Percentiles rank a stretch among this genome's conserved stretches.
phyloP scores from a whole-genome alignment of 345 rosid genomes.

The Limnanthes douglasii region DNA sequence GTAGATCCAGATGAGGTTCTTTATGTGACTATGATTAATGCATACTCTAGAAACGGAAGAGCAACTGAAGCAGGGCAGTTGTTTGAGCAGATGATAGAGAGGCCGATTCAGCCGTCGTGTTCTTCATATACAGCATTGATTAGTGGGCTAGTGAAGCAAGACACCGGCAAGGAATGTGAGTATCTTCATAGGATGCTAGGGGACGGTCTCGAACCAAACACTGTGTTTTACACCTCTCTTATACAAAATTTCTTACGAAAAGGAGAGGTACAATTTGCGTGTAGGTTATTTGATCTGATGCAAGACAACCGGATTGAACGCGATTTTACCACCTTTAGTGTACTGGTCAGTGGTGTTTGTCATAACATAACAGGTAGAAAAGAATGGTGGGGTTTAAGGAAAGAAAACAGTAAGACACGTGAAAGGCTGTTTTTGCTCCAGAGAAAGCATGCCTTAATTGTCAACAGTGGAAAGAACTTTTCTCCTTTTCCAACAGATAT shows the following conservation, averaged over 20 bases:
- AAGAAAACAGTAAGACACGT: slow-evolving; percentile 17
- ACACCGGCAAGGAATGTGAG: slow-evolving; percentile 33
- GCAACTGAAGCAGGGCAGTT: slow-evolving; percentile 30
- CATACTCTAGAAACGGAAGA: slow-evolving; percentile 29
- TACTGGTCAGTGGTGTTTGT: slow-evolving; percentile 35
- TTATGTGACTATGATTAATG: slow-evolving; percentile 63
- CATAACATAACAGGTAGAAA: slow-evolving; percentile 11
- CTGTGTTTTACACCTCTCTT: slow-evolving; percentile 38
- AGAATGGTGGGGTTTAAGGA: slow-evolving; percentile 13
- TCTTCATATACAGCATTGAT: slow-evolving; percentile 41
- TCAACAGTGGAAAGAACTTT: too few relatives aligned
- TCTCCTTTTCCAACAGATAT: slow-evolving; percentile 14
- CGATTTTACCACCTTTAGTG: slow-evolving; percentile 23
- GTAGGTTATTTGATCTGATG: slow-evolving; percentile 40
- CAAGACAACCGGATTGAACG: slow-evolving; percentile 20
- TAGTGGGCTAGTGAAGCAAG: slow-evolving; percentile 39
- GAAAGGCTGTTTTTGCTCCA: slow-evolving; percentile 31
- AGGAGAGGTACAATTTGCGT: slow-evolving; percentile 39
- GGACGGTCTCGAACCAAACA: slow-evolving; percentile 46
- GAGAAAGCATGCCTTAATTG: slow-evolving; percentile 14
- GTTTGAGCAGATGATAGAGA: slow-evolving; percentile 39
- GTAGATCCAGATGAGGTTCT: slow-evolving; percentile 50
- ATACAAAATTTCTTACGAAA: slow-evolving; percentile 28
- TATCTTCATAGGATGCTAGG: slow-evolving; percentile 47
- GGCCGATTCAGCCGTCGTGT: slow-evolving; percentile 28